Conservation (phyloP, 176 grass and related monocot species). For the Paspalum vaginatum region DNA sequence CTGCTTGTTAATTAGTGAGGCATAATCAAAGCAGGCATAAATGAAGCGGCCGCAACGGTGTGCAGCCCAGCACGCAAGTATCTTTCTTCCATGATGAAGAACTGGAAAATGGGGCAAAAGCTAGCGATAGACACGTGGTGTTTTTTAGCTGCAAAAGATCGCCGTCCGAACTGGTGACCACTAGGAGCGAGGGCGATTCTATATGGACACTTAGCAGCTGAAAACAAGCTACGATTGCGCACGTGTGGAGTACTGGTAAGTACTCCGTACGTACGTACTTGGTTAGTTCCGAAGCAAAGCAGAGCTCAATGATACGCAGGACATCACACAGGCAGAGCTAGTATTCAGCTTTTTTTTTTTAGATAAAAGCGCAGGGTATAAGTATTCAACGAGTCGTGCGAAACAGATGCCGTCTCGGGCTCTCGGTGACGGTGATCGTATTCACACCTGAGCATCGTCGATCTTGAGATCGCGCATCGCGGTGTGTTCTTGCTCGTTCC, state of each 20-base stretch:
- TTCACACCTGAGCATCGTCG: constrained; percentile 34
- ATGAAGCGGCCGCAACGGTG: background rate
- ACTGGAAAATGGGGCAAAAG: background rate
- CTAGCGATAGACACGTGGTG: background rate
- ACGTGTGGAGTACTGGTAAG: too few species aligned
- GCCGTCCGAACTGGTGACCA: background rate
- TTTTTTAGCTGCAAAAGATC: constrained; percentile 32
- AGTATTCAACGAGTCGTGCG: background rate
- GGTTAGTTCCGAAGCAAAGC: too few species aligned
- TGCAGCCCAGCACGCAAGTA: background rate
- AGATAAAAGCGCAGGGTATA: background rate
- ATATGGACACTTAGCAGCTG: too few species aligned
- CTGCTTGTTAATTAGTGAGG: background rate
- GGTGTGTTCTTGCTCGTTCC: constrained; percentile 33
- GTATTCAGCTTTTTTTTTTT: too few species aligned
- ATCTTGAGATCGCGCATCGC: constrained; percentile 33
- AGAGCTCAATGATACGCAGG: too few species aligned
- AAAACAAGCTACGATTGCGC: too few species aligned
- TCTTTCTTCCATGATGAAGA: constrained; percentile 17
- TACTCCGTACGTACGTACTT: too few species aligned
- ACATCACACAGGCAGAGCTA: too few species aligned
- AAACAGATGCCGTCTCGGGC: background rate
- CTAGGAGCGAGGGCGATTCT: too few species aligned
- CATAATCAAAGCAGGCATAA: constrained; percentile 13
- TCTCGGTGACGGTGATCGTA: constrained; percentile 23